Evolutionary conservation across 1,139 yeast species (phyloP).

Genomic region (Magnusiomyces suaveolens): DNA sequence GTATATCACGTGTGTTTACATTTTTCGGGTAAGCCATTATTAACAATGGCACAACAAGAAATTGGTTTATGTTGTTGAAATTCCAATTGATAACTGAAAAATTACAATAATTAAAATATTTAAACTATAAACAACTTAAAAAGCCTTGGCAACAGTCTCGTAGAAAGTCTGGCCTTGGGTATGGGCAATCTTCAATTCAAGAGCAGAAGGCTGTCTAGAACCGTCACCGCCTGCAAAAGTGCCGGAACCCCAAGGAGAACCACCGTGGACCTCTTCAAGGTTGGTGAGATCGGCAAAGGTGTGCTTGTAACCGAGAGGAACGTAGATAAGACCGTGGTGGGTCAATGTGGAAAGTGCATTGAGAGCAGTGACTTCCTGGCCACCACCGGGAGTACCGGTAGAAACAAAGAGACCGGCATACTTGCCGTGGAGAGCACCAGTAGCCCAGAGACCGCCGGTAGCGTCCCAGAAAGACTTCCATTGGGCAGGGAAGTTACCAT

Average conservation of each 20-base stretch:
- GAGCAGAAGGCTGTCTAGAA: constrained; percentile 56
- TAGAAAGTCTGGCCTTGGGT: constrained; percentile 59
- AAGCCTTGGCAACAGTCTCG: constrained; percentile 34
- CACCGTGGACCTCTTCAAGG: constrained; percentile 67
- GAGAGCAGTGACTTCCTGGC: constrained; percentile 63
- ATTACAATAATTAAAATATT: too few species aligned
- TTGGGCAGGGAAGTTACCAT: constrained; percentile 74
- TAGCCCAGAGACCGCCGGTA: constrained; percentile 77
- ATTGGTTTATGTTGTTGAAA: too few species aligned
- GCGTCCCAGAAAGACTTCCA: constrained; percentile 73
- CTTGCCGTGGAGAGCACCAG: constrained; percentile 66
- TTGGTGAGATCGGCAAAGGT: constrained; percentile 50
- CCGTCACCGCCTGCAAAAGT: constrained; percentile 72
- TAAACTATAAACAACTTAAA: too few species aligned
- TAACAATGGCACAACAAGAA: too few species aligned
- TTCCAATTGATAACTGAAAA: too few species aligned
- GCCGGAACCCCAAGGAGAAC: constrained; percentile 88
- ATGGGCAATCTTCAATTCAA: constrained; percentile 55
- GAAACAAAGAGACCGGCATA: constrained; percentile 67
- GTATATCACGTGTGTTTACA: too few species aligned
- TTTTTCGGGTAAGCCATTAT: too few species aligned
- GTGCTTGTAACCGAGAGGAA: constrained; percentile 71
- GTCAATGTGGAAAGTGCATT: constrained; percentile 57
- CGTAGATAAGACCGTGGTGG: constrained; percentile 72
- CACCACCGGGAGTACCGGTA: constrained; percentile 80